Conservation (phyloP, 2,329 filamentous ascomycete genomes). For the Ciborinia camelliae region DNA sequence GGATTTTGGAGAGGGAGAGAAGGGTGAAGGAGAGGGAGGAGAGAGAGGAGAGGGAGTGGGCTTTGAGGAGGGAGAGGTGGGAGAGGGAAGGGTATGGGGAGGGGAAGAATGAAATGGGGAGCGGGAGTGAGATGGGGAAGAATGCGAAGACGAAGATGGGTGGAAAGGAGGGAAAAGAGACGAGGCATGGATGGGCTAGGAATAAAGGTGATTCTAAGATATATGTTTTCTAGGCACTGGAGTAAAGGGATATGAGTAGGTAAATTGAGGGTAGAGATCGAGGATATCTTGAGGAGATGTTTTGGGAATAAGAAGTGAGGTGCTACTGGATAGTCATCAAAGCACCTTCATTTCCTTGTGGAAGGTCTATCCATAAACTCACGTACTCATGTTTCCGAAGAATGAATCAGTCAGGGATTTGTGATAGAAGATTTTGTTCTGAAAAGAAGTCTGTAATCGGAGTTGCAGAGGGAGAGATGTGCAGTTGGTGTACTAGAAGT, state of each 20-base stretch:
- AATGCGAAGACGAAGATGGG: neutral
- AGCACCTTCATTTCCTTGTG: neutral
- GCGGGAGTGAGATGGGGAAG: neutral
- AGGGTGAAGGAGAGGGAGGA: no score
- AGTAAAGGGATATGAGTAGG: no score
- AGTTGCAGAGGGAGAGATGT: no score
- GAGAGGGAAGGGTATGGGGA: neutral
- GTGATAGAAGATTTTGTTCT: no score
- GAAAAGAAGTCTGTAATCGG: no score
- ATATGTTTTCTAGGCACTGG: accelerated
- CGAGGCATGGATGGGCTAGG: neutral
- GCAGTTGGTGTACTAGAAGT: no score
- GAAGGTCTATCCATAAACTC: no score
- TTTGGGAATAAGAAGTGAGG: neutral
- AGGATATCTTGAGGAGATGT: no score
- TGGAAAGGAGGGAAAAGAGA: neutral
- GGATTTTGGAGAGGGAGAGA: neutral
- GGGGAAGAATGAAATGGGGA: neutral
- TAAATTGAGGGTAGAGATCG: no score
- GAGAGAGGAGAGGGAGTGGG: neutral
- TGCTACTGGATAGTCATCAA: no score
- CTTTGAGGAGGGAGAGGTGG: neutral
- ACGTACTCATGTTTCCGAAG: neutral
- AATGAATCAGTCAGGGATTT: neutral
- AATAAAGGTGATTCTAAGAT: neutral